Conservation (phyloP, 345 rosid genomes). For the Draba incana region DNA sequence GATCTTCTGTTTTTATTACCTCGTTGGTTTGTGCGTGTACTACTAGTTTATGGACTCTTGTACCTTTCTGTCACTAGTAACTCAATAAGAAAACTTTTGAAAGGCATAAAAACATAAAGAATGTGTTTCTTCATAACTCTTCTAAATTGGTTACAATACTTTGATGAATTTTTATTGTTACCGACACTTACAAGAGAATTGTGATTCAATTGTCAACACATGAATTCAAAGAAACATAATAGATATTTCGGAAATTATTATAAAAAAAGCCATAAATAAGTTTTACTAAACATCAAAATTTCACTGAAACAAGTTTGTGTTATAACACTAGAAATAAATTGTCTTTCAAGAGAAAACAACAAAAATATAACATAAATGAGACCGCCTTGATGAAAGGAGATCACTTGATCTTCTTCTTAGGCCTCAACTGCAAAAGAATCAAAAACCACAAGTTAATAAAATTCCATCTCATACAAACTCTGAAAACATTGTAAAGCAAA, state of each 20-base stretch:
- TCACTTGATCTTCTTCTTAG: slow-evolving; percentile 79
- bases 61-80: slow-evolving; percentile 3
- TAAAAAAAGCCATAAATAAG: not conserved
- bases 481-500: not conserved
- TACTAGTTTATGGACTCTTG: slow-evolving; percentile 17
- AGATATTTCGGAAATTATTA: not conserved
- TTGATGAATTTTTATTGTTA: not conserved
- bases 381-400: not conserved
- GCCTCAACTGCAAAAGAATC: slow-evolving; percentile 71
- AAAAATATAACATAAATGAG: slow-evolving; percentile 10
- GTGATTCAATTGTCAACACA: not conserved
- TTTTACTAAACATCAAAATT: not conserved
- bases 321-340: not conserved
- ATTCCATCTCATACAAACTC: too few relatives aligned
- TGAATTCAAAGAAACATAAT: not conserved
- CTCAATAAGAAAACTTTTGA: slow-evolving; percentile 19
- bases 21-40: not conserved
- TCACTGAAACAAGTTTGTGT: slow-evolving; percentile 11
- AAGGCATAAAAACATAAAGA: not conserved
- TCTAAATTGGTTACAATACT: too few relatives aligned
- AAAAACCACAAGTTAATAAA: not conserved
- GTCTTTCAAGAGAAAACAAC: not conserved
- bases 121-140: slow-evolving; percentile 32
- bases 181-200: not conserved
- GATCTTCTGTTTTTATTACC: not conserved